Evolutionary conservation across 1,284 basidiomycete species (phyloP).

Genomic region (Prillingera fragicola): DNA sequence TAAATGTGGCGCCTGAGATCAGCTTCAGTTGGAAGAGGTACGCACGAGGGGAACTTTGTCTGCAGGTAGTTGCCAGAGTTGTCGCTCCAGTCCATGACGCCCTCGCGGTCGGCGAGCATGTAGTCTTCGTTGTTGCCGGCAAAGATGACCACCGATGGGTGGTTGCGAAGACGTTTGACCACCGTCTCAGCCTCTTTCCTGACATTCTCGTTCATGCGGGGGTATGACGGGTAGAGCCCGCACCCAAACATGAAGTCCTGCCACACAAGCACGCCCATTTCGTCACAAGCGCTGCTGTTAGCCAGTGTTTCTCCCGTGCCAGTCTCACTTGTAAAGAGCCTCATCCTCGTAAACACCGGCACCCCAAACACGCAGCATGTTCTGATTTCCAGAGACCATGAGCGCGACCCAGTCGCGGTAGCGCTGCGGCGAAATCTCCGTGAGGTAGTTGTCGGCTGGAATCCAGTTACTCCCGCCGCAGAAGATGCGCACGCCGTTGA

Average conservation of each 20-base stretch:
- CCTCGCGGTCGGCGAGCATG: constrained; percentile 64
- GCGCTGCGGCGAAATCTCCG: constrained; percentile 56
- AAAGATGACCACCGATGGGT: constrained; percentile 65
- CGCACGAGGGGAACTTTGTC: constrained; percentile 67
- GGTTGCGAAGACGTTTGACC: constrained; percentile 48
- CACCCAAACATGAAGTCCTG: constrained; percentile 52
- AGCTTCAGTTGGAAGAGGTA: too few relatives aligned
- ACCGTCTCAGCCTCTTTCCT: constrained; percentile 48
- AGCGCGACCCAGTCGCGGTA: constrained; percentile 50
- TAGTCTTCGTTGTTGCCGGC: constrained; percentile 78
- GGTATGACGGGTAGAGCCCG: constrained; percentile 56
- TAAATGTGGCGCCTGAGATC: constrained; percentile 60
- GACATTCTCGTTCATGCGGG: constrained; percentile 47
- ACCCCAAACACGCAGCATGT: constrained; percentile 53
- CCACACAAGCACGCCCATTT: constrained; percentile 60
- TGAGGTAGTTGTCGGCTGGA: constrained; percentile 78
- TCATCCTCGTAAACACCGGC: constrained; percentile 53
- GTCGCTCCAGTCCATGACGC: constrained; percentile 72
- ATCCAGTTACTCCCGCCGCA: constrained; percentile 91
- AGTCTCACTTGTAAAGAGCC: constrained; percentile 49
- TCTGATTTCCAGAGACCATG: constrained; percentile 52
- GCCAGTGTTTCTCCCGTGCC: too few relatives aligned
- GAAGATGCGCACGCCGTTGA: constrained; percentile 78
- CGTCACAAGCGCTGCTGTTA: constrained; percentile 53
- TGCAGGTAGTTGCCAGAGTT: constrained; percentile 71